Base-by-base conservation (phyloP, 2,329 filamentous ascomycete genomes). In the Madurella mycetomatis region DNA sequence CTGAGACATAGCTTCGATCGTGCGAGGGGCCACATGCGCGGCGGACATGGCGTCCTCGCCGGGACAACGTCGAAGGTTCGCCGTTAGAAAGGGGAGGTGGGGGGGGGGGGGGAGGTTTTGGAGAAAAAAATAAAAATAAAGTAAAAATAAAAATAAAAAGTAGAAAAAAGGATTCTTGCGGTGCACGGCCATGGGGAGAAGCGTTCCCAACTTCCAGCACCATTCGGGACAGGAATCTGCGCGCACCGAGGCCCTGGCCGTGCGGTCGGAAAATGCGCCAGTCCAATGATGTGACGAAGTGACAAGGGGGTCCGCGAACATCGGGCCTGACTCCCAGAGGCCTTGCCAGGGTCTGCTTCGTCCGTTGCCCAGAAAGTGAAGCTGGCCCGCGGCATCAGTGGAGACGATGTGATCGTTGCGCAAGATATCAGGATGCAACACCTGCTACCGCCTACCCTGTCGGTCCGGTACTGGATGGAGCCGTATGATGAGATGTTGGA, bases 1-100 rank as follows among this genome's bases (percentile, higher is more conserved):
- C 53, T 56, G 53, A 57, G 61, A 64, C 59, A 63, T 57, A 53
- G 40, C 42, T 47, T 46, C 54, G 60, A 60, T 62, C 58, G 55
- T 52, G 49, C 49, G 55, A 58, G 34, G 15, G 25, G n/a, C 37
- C 46, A 43, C 42, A 51, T 47, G 46, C 30, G 44, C 32, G 17
- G 44, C 44, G 25, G 51, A 60, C 55, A 56, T 56, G 56, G 53
- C 47, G 39, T 48, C 52, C 43, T 15, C 34, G 50, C 47, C 39
- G 18, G 13, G 47, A 44, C 4, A n/a, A 8, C 31, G 41, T 2
- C 19, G 34, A 30, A 25, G 42, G 25, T 7, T 25, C 25, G 25
- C 25, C 25, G 25, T 7, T 25, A 25, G 25, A n/a, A n/a, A n/a
- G n/a, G n/a, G n/a, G n/a, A n/a, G n/a, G n/a, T n/a, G n/a, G n/a